These are phyloP conservation scores for Cryphonectria japonica DNA, from an alignment of 2,329 filamentous ascomycete species.

Conservation along the genomic window DNA sequence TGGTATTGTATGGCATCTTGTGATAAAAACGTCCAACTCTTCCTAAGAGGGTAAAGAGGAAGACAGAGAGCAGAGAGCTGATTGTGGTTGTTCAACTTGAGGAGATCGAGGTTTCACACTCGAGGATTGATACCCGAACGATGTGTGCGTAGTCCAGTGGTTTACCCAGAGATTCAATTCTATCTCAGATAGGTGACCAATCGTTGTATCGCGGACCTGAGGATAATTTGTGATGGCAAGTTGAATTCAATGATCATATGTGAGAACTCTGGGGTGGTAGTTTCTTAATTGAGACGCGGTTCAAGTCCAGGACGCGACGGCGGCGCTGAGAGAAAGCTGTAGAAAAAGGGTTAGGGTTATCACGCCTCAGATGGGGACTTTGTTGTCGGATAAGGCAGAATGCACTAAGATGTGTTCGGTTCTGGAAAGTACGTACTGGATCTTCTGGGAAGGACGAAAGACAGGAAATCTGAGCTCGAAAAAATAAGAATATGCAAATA, in stretches of 20 bases:
- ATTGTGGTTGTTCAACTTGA: neutral
- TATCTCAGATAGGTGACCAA: neutral
- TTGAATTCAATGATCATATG: conserved; percentile 15
- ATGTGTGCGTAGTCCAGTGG: neutral
- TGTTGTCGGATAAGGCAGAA: neutral
- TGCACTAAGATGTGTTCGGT: neutral
- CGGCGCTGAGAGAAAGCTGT: neutral
- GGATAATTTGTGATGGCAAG: neutral
- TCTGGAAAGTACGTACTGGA: neutral
- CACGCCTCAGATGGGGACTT: neutral
- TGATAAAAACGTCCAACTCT: neutral
- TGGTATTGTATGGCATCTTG: conserved; percentile 87
- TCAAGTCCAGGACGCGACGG: conserved; percentile 19
- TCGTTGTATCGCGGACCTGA: neutral
- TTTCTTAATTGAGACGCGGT: conserved; percentile 32
- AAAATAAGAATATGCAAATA: neutral
- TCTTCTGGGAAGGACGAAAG: neutral
- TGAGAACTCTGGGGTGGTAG: conserved; percentile 5
- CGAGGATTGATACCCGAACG: neutral
- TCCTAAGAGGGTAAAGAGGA: neutral
- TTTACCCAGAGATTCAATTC: neutral
- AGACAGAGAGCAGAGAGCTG: neutral
- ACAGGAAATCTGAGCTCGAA: neutral
- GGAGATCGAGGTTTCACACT: neutral
- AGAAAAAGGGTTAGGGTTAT: neutral